Evolutionary conservation across 495 filamentous ascomycete genomes (phyloP).

Genomic region (Annulohypoxylon stygium): DNA sequence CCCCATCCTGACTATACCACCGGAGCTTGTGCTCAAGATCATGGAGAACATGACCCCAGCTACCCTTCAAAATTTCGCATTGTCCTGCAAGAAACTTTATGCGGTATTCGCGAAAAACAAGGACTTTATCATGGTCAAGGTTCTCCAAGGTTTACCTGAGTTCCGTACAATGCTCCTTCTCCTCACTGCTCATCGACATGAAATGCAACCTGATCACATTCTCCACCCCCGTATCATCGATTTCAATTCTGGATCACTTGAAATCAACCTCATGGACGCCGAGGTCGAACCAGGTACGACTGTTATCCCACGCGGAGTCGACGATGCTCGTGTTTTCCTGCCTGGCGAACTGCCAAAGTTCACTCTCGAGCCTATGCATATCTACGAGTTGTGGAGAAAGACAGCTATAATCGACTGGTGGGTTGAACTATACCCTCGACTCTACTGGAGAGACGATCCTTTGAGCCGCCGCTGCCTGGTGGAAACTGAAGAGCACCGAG

Average conservation of each 20-base stretch:
- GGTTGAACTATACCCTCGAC: conserved; percentile 73
- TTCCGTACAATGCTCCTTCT: conserved; percentile 34
- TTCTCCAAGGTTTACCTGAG: conserved; percentile 47
- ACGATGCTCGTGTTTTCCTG: neutral
- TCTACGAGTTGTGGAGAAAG: conserved; percentile 36
- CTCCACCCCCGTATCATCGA: conserved; percentile 35
- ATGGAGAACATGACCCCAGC: conserved; percentile 50
- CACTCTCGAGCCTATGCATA: conserved; percentile 17
- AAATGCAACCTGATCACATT: conserved; percentile 26
- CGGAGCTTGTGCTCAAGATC: conserved; percentile 54
- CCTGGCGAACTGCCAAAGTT: conserved; percentile 10
- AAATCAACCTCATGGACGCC: conserved; percentile 30
- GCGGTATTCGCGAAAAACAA: conserved; percentile 45
- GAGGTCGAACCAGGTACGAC: neutral
- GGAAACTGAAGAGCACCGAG: conserved; percentile 65
- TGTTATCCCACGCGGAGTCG: neutral
- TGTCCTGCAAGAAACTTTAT: conserved; percentile 39
- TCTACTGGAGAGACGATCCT: conserved; percentile 73
- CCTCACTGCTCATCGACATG: conserved; percentile 20
- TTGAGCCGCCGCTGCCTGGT: conserved; percentile 73
- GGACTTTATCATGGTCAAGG: conserved; percentile 37
- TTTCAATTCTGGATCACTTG: neutral
- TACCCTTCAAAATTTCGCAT: conserved; percentile 41
- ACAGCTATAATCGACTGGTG: conserved; percentile 53
- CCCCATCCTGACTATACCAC: conserved; percentile 28